Percentiles rank a stretch among this genome's conserved stretches.
These are phyloP conservation scores for Chalaropsis thielavioides DNA, from an alignment of 2,329 filamentous ascomycete species.

Conservation along the genomic window DNA sequence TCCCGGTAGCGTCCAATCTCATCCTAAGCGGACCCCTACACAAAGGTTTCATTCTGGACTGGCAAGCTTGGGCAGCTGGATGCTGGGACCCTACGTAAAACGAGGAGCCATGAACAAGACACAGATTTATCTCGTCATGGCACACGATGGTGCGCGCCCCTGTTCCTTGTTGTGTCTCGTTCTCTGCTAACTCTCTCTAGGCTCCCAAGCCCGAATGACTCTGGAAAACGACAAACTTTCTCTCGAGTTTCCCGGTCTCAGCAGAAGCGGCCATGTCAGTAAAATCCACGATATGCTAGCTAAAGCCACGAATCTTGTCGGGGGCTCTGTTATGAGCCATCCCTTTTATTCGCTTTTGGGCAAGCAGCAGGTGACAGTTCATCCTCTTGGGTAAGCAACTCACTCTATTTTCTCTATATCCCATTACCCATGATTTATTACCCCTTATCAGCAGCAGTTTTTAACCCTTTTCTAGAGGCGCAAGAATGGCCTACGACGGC, in stretches of 20 bases:
- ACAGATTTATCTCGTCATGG: slow-evolving; percentile 52
- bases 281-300: slow-evolving; percentile 38
- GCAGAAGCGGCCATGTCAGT: slow-evolving; percentile 39
- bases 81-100: slow-evolving; percentile 43
- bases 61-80: slow-evolving; percentile 36
- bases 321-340: slow-evolving; percentile 44
- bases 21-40: slow-evolving; percentile 26
- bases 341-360: slow-evolving; percentile 43
- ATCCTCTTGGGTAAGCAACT: slow-evolving; percentile 43
- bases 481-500: slow-evolving; percentile 45
- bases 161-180: background rate
- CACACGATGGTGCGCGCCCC: slow-evolving; percentile 39
- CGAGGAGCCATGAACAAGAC: slow-evolving; percentile 44
- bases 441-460: background rate
- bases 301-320: slow-evolving; percentile 41
- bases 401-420: background rate
- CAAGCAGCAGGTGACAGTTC: slow-evolving; percentile 47
- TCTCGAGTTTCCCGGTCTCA: slow-evolving; percentile 45
- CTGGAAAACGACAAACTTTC: slow-evolving; percentile 45
- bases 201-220: slow-evolving; percentile 44
- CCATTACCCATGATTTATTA: no score
- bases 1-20: slow-evolving; percentile 31
- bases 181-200: slow-evolving; percentile 21
- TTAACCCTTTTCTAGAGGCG: slow-evolving; percentile 31
- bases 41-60: slow-evolving; percentile 33